Conservation (phyloP, 2,329 filamentous ascomycete genomes). For the Phyllosticta paracitricarpa region DNA sequence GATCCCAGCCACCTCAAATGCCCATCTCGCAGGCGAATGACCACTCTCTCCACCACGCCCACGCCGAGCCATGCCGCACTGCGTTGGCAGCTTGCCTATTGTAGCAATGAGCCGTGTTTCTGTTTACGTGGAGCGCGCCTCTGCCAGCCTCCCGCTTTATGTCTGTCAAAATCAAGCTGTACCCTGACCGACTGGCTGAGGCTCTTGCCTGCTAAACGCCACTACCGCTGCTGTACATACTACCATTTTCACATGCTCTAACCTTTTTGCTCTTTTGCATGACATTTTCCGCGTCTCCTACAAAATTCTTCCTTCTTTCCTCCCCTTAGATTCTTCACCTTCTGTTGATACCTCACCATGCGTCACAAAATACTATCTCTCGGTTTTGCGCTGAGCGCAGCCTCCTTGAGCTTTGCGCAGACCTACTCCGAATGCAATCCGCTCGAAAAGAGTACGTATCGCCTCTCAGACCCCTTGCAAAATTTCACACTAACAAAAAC, state of each 20-base stretch:
- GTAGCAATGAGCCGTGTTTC: neutral
- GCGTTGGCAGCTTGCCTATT: no score
- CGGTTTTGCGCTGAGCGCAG: neutral
- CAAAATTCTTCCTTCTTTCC: neutral
- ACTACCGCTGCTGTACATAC: conserved; percentile 6
- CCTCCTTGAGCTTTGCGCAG: conserved; percentile 16
- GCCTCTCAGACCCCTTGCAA: neutral
- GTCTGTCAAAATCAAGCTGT: neutral
- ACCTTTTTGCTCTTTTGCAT: neutral
- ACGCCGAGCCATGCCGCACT: neutral
- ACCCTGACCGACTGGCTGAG: conserved; percentile 3
- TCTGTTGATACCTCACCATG: neutral
- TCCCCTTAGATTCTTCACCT: neutral
- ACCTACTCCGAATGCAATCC: conserved; percentile 28
- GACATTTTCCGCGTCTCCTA: neutral
- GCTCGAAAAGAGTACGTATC: conserved; percentile 8
- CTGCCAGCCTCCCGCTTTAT: conserved; percentile 5
- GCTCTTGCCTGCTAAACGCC: neutral
- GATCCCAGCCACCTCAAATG: neutral
- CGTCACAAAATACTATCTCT: neutral
- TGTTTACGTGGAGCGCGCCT: neutral
- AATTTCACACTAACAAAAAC: conserved; percentile 11
- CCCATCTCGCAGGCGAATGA: neutral
- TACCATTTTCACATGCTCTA: neutral
- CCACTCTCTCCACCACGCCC: neutral